Percentiles rank a stretch among this genome's conserved stretches.
Evolutionary conservation across 2,329 filamentous ascomycete genomes (phyloP).

Genomic region (Calonectria pseudoturangicola): DNA sequence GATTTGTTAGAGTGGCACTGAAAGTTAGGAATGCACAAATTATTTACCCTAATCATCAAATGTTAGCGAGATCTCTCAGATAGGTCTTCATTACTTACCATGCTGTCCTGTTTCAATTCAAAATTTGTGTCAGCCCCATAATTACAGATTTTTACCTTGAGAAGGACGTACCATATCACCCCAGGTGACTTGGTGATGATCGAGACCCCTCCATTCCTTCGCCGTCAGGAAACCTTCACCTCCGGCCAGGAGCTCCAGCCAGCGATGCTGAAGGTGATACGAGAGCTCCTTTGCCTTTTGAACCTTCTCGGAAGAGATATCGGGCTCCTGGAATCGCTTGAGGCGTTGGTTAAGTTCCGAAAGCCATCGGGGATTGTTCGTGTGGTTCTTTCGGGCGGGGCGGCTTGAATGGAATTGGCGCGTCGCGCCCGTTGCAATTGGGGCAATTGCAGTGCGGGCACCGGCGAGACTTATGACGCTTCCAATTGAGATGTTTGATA

Average conservation of each 20-base stretch:
- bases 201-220: slow-evolving; percentile 74
- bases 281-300: slow-evolving; percentile 40
- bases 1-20: slow-evolving; percentile 13
- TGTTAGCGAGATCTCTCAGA: not conserved
- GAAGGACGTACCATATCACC: slow-evolving; percentile 84
- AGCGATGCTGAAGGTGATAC: slow-evolving; percentile 66
- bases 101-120: slow-evolving; percentile 64
- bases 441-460: not conserved
- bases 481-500: not conserved
- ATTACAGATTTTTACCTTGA: slow-evolving; percentile 38
- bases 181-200: slow-evolving; percentile 83
- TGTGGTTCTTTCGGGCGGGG: slow-evolving; percentile 33
- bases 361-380: slow-evolving; percentile 38
- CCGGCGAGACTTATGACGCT: not conserved
- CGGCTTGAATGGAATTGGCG: slow-evolving; percentile 33
- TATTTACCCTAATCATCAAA: slow-evolving; percentile 35
- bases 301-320: slow-evolving; percentile 13
- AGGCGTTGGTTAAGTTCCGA: slow-evolving; percentile 38
- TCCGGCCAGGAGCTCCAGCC: slow-evolving; percentile 83
- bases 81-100: slow-evolving; percentile 65
- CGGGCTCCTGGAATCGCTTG: slow-evolving; percentile 9
- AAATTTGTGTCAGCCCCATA: too few species aligned
- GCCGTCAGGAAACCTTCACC: slow-evolving; percentile 84
- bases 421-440: not conserved
- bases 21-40: not conserved